Conservation (phyloP, 305 asterid genomes). For the Ilex paraguariensis region DNA sequence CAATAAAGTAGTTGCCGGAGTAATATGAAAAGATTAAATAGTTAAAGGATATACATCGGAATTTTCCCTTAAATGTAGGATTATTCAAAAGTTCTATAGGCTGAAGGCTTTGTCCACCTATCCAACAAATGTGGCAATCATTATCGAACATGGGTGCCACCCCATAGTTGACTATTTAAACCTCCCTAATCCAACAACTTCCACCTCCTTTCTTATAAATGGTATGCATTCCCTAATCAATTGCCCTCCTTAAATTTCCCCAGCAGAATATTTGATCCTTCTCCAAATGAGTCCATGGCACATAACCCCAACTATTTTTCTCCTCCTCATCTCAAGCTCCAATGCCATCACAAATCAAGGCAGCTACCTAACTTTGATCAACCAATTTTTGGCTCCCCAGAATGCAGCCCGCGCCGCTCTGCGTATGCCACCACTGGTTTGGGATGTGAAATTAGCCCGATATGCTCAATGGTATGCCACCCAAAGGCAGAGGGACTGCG, state of each 20-base stretch:
- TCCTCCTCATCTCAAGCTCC: slow-evolving; percentile 19
- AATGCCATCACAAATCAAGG: slow-evolving; percentile 10
- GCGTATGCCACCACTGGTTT: slow-evolving; percentile 35
- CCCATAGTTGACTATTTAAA: slow-evolving; percentile 39
- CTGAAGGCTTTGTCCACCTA: background rate
- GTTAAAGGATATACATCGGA: background rate
- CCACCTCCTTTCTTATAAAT: background rate
- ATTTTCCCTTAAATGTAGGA: background rate
- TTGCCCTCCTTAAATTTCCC: background rate
- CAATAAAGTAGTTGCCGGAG: no score
- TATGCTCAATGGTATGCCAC: slow-evolving; percentile 51
- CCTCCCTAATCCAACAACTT: slow-evolving; percentile 36
- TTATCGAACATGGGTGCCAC: slow-evolving; percentile 74
- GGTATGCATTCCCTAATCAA: background rate
- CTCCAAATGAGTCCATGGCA: slow-evolving; percentile 24
- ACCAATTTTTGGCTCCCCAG: slow-evolving; percentile 48
- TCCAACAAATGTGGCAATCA: slow-evolving; percentile 38
- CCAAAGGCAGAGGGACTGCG: slow-evolving; percentile 50
- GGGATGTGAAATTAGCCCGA: slow-evolving; percentile 41
- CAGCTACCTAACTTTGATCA: slow-evolving; percentile 8
- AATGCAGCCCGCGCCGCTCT: slow-evolving; percentile 54
- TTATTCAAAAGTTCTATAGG: background rate
- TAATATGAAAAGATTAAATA: no score
- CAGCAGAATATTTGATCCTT: background rate
- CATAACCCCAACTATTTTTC: slow-evolving; percentile 12